Percentiles rank a stretch among this genome's conserved stretches.
These are phyloP conservation scores for Cucurbita pepo DNA, from an alignment of 306 rosid genomes.

Conservation along the genomic window DNA sequence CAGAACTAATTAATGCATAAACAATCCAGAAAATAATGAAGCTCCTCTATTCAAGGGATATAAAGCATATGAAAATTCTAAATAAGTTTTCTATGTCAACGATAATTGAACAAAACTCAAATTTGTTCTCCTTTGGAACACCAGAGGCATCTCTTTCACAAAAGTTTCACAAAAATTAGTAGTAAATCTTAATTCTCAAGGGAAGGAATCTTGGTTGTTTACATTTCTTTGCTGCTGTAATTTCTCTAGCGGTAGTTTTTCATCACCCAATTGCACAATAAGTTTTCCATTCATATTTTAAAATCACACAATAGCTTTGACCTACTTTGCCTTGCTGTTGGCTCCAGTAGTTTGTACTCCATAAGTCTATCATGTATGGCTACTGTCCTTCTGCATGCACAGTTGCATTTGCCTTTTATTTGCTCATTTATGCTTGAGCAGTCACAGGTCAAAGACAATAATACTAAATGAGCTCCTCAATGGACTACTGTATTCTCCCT, in stretches of 20 bases:
- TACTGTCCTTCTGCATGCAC: background rate
- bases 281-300: background rate
- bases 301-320: background rate
- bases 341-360: background rate
- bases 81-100: background rate
- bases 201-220: background rate
- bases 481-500: background rate
- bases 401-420: background rate
- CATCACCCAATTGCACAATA: background rate
- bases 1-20: background rate
- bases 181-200: background rate
- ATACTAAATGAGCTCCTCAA: background rate
- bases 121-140: background rate
- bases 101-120: background rate
- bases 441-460: background rate
- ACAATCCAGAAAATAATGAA: background rate
- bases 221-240: background rate
- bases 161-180: background rate
- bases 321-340: background rate
- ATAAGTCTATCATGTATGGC: background rate
- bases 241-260: background rate
- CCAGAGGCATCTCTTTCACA: background rate
- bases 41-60: background rate
- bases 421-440: background rate
- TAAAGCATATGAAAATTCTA: background rate